phyloP scores from a whole-genome alignment of 495 filamentous ascomycete species.

The Staphylotrichum tortipilum region DNA sequence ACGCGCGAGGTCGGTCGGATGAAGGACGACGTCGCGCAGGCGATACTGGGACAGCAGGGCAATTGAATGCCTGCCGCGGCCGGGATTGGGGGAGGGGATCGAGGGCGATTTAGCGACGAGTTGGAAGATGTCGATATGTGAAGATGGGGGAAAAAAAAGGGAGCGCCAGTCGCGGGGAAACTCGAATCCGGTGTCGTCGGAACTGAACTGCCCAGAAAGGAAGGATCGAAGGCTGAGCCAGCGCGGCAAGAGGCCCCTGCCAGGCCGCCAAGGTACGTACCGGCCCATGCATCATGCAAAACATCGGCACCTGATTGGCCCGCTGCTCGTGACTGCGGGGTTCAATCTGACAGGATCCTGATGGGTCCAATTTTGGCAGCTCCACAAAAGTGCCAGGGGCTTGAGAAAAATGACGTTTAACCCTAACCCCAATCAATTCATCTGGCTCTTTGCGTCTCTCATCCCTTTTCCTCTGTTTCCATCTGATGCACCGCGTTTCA shows the following conservation, averaged over 20 bases:
- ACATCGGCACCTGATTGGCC: background rate
- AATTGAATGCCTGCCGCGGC: conserved; percentile 10
- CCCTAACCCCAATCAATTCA: background rate
- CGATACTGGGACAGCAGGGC: conserved; percentile 2
- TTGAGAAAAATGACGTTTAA: background rate
- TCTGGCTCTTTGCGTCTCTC: too few relatives aligned
- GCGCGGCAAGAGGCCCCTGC: too few relatives aligned
- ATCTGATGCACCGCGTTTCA: too few relatives aligned
- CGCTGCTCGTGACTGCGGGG: background rate
- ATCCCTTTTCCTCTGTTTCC: too few relatives aligned
- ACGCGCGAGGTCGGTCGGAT: background rate
- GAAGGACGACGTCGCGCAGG: background rate
- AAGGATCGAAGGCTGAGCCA: too few relatives aligned
- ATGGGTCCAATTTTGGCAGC: background rate
- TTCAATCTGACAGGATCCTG: conserved; percentile 1
- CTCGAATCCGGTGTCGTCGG: conserved; percentile 4
- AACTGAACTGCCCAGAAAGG: background rate
- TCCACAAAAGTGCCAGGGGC: too few relatives aligned
- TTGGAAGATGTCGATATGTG: background rate
- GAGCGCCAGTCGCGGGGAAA: background rate
- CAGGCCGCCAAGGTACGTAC: background rate
- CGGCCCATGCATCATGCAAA: background rate
- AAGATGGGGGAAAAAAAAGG: background rate
- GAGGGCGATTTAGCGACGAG: too few relatives aligned
- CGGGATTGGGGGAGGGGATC: too few relatives aligned